Base-by-base conservation (phyloP, 345 rosid species). In the Geranium brycei region DNA sequence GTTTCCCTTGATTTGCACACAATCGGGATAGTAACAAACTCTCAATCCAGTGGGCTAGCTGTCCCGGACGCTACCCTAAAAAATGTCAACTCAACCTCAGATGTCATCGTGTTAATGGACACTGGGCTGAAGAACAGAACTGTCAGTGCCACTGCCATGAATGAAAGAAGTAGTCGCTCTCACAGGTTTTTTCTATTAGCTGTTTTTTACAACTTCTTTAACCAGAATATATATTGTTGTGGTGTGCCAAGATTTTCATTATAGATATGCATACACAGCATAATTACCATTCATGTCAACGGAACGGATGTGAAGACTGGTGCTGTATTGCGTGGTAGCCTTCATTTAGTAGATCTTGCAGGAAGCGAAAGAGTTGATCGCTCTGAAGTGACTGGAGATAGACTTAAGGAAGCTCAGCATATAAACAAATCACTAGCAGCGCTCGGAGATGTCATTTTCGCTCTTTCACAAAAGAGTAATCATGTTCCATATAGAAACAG, bases 331-430 rank as follows among this genome's bases (percentile, higher is more conserved):
- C 78, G 75, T 7, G 99, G 99, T 0, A 87, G 83, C 66, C 95
- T 95, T 68, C 97, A 91, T 77, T 73, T 95, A 75, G 91, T 95
- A 61, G 99, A 95, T 82, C 82, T 95, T 55, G 99, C 99, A 13
- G 99, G 99, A 66, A 95, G 99, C 70, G 99, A 95, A 75, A 81
- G 99, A 68, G 86, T 95, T 5, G 99, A 95, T 74, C 88, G 95
- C 13, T 85, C 96, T 8, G 99, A 91, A 74, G 99, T 76, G 56
- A 91, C 78, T 17, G 99, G 97, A 64, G 95, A 85, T 11, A 74
- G 97, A 69, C 88, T 93, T 2, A 85, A 59, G 73, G 99, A 93
- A 80, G 97, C 97, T 63, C 99, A 95, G 72, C 96, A 95, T 71
- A 95, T 95, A 75, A 95, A 95, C 84, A 95, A 83, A 75, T 93